A percentile compares a stretch with the other conserved stretches of the same genome.
Conservation (phyloP, 108 stramenopile species). For the Skeletonema tropicum region DNA sequence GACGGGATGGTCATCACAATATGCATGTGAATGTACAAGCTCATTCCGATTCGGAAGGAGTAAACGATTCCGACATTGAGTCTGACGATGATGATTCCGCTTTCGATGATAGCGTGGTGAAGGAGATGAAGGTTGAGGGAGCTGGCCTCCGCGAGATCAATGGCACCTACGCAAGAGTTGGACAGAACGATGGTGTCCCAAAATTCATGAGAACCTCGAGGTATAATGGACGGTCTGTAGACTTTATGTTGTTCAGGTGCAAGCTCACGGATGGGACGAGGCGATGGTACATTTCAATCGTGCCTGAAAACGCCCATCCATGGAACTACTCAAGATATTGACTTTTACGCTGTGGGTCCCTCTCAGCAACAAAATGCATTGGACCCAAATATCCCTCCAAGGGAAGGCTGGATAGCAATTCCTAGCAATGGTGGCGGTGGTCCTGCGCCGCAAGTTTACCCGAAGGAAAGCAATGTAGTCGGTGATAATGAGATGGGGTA, state of each 20-base stretch:
- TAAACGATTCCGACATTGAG: slow-evolving; percentile 69
- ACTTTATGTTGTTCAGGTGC: slow-evolving; percentile 74
- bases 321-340: slow-evolving; percentile 84
- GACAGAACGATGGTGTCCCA: slow-evolving; percentile 57
- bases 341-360: slow-evolving; percentile 76
- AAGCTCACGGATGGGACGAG: slow-evolving; percentile 80
- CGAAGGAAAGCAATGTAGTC: background rate
- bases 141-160: slow-evolving; percentile 70
- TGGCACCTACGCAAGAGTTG: slow-evolving; percentile 56
- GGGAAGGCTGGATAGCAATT: slow-evolving; percentile 10
- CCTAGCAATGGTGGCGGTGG: slow-evolving; percentile 3
- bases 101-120: slow-evolving; percentile 14
- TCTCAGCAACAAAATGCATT: background rate
- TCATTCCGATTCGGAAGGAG: slow-evolving; percentile 65
- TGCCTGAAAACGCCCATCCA: slow-evolving; percentile 64
- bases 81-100: slow-evolving; percentile 76
- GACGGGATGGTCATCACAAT: slow-evolving; percentile 49
- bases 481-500: slow-evolving; percentile 3
- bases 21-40: slow-evolving; percentile 36
- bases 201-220: slow-evolving; percentile 56
- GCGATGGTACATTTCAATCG: slow-evolving; percentile 93
- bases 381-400: background rate
- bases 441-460: slow-evolving; percentile 6
- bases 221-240: slow-evolving; percentile 48
- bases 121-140: slow-evolving; percentile 59